phyloP scores from a whole-genome alignment of 257 asterid genomes.

The Solanum okadae region DNA sequence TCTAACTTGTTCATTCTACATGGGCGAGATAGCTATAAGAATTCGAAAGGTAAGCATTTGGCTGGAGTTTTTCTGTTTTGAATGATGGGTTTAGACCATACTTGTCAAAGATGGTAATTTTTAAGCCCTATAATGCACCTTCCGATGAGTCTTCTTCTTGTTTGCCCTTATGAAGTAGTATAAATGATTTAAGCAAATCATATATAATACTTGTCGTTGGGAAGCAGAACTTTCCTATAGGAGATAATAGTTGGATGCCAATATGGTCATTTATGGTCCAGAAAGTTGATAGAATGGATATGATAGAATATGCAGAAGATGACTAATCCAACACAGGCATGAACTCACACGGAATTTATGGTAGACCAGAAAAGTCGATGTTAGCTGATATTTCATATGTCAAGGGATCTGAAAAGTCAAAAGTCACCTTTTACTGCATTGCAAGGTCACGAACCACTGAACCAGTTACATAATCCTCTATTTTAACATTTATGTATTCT shows the following conservation, averaged over 20 bases:
- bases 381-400: neutral
- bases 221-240: neutral
- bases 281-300: neutral
- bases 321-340: neutral
- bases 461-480: neutral
- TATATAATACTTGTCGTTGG: neutral
- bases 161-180: neutral
- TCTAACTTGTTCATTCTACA: constrained; percentile 59
- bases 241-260: neutral
- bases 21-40: constrained; percentile 94
- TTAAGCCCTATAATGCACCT: neutral
- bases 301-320: neutral
- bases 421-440: neutral
- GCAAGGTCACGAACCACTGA: neutral
- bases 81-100: neutral
- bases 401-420: neutral
- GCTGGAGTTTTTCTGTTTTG: neutral
- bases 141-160: neutral
- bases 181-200: neutral
- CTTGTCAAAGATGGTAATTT: neutral
- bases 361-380: neutral
- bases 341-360: neutral
- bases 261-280: neutral
- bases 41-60: constrained; percentile 57
- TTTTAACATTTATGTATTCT: neutral